Conservation (phyloP, 2,329 filamentous ascomycete genomes). For the Tolypocladium paradoxum region DNA sequence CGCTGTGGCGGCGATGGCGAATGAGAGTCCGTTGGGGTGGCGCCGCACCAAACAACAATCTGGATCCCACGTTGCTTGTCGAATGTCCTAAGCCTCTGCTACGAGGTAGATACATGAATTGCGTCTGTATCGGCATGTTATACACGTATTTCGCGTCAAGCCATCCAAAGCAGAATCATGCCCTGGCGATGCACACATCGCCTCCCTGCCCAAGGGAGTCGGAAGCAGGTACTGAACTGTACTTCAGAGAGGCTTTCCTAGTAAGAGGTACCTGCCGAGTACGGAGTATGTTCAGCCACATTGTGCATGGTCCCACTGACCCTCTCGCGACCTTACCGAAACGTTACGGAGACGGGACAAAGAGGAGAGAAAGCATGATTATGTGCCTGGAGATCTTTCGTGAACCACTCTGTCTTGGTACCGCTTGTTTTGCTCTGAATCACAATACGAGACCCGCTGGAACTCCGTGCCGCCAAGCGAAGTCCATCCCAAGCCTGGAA, state of each 20-base stretch:
- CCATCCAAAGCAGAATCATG: background rate
- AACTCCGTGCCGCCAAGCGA: too few species aligned
- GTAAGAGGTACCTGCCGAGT: background rate
- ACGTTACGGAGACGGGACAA: background rate
- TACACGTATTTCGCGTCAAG: too few species aligned
- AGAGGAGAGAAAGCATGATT: background rate
- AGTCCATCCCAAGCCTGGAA: too few species aligned
- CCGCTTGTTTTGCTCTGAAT: background rate
- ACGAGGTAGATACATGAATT: background rate
- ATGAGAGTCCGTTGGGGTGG: background rate
- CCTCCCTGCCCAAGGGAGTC: background rate
- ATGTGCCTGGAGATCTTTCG: background rate
- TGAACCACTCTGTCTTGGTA: too few species aligned
- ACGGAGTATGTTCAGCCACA: too few species aligned
- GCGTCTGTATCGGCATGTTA: background rate
- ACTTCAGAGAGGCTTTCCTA: background rate
- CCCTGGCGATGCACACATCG: background rate
- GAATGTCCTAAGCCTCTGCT: background rate
- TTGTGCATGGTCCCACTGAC: too few species aligned
- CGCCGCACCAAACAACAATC: background rate
- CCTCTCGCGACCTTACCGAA: background rate
- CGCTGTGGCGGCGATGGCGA: background rate
- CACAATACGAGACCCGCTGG: background rate
- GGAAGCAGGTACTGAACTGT: background rate
- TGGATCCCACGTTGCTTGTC: background rate